phyloP scores from a whole-genome alignment of 805 yeast genomes.

The Saccharomycopsis oosterbeekiorum region DNA sequence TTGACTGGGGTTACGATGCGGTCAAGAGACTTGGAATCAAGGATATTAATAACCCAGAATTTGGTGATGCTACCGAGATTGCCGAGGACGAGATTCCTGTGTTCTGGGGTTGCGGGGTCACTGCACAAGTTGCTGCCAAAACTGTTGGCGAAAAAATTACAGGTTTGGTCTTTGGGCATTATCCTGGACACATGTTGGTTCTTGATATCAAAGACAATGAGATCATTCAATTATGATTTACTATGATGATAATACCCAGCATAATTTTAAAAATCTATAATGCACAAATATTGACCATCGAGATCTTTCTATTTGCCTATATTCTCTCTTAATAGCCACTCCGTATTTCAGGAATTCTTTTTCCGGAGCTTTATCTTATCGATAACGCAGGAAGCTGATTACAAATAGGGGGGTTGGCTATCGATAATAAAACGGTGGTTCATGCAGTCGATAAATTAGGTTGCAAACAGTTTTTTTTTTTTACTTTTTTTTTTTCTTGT shows the following conservation, averaged over 20 bases:
- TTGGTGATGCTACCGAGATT: conserved; percentile 28
- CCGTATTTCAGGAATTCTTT: neutral
- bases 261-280: neutral
- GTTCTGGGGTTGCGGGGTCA: conserved; percentile 38
- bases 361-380: neutral
- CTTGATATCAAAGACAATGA: conserved; percentile 26
- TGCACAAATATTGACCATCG: neutral
- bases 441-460: too few relatives aligned
- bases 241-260: neutral
- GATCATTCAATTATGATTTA: neutral
- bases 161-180: conserved; percentile 28
- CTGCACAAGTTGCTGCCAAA: conserved; percentile 30
- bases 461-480: too few relatives aligned
- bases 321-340: neutral
- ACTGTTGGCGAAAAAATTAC: conserved; percentile 23
- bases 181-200: conserved; percentile 31
- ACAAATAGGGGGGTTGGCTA: neutral
- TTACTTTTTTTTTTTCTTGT: too few relatives aligned
- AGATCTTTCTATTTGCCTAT: neutral
- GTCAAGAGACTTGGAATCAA: conserved; percentile 28
- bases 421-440: too few relatives aligned
- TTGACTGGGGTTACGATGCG: conserved; percentile 35
- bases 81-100: conserved; percentile 31
- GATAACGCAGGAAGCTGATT: neutral
- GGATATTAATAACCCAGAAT: conserved; percentile 28